These are phyloP conservation scores for Nigrospora oryzae DNA, from an alignment of 2,329 filamentous ascomycete species.

Conservation along the genomic window DNA sequence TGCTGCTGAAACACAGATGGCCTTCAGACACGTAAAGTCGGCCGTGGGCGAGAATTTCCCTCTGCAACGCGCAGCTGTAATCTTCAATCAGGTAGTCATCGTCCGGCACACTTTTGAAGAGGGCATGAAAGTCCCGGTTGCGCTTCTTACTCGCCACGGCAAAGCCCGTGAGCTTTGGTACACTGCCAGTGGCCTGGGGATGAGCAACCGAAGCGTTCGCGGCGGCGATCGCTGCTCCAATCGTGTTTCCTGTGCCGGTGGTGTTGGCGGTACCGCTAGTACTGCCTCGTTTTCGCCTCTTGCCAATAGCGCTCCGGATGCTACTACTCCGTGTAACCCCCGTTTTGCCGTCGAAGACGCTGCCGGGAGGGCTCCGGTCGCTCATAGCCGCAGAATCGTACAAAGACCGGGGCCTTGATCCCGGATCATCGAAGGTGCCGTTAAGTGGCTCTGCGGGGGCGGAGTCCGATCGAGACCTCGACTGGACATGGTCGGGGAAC, in stretches of 20 bases:
- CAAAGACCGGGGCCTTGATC: conserved; percentile 37
- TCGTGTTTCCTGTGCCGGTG: conserved; percentile 52
- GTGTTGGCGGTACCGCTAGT: conserved; percentile 56
- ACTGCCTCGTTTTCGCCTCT: conserved; percentile 71
- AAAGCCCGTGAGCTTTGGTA: conserved; percentile 82
- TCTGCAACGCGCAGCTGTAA: conserved; percentile 92
- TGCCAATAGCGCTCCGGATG: conserved; percentile 51
- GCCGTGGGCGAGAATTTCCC: conserved; percentile 90
- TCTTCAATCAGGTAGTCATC: conserved; percentile 98
- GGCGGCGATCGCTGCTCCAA: conserved; percentile 65
- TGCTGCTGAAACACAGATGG: conserved; percentile 97
- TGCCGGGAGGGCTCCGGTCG: conserved; percentile 59
- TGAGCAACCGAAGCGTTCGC: conserved; percentile 62
- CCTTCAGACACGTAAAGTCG: conserved; percentile 94
- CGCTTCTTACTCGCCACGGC: conserved; percentile 93
- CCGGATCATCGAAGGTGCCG: conserved; percentile 30
- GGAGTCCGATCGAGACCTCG: conserved; percentile 46
- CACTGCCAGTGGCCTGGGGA: conserved; percentile 45
- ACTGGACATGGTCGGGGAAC: conserved; percentile 33
- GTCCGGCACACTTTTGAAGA: conserved; percentile 95
- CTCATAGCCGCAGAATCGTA: conserved; percentile 40
- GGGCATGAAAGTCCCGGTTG: conserved; percentile 86
- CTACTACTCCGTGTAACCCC: conserved; percentile 57
- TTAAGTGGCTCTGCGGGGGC: conserved; percentile 34
- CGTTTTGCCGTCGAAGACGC: conserved; percentile 55